Evolutionary conservation across 495 filamentous ascomycete species (phyloP), one percentile per base, ranked within the genome.

Genomic region (Trichoderma gamsii): DNA sequence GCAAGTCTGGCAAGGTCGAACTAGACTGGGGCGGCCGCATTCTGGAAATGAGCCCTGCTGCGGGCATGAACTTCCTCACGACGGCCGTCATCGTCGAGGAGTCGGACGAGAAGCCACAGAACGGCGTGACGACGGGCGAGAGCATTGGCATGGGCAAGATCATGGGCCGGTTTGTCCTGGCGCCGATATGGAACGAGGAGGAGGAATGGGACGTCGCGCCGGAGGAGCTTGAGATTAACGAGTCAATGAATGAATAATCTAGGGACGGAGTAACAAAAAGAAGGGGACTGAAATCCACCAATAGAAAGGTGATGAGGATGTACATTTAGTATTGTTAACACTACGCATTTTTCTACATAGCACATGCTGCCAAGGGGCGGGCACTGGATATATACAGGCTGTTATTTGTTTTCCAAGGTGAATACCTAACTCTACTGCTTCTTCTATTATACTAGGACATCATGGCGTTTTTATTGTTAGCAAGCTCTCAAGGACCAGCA

Each of bases 1-100:
- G 85, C 69, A 79, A 85, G 72, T 87, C 84, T 11, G 88, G 88
- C 66, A 82, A 80, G 51, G 82, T 83, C 2, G 84, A 86, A 67
- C 72, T 90, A 38, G 77, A 79, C 68, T 90, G 87, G 87, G 87
- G 87, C 18, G 86, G 86, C 6, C 79, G 76, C 51, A 77, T 67
- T 46, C 69, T 89, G 69, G 73, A 76, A 35, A 21, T 89, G 9
- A 79, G 77, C 4, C 70, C 76, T 2, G 79, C 79, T 16, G 80
- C 77, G 0, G 78, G 78, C 23, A 70, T 77, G 43, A 79, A 76
- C 38, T 83, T 84, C 68, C 68, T 82, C 56, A 80, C 76, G 7
- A 79, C 76, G 13, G 79, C 78, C 9, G 79, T 82, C 27, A 74
- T 86, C 56, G 72, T 82, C 8, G 79, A 81, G 63, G 75, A 82